phyloP scores from a whole-genome alignment of 805 yeast genomes.

The Isabelozyma rhagii region DNA sequence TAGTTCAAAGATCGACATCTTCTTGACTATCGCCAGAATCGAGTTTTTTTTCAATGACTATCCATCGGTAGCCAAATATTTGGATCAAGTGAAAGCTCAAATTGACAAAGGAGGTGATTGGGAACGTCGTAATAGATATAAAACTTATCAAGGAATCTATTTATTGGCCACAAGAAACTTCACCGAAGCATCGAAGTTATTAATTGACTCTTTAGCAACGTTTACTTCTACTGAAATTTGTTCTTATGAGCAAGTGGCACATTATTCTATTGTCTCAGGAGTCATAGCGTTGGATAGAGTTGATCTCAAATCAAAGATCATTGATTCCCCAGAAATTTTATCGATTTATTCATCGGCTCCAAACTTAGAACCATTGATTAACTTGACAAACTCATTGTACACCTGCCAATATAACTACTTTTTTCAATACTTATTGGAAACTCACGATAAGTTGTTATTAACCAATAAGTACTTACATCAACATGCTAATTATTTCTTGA shows the following conservation, averaged over 20 bases:
- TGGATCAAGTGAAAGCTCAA: slow-evolving; percentile 67
- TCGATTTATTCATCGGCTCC: slow-evolving; percentile 71
- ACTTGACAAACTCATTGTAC: slow-evolving; percentile 82
- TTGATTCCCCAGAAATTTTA: slow-evolving; percentile 92
- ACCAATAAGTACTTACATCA: slow-evolving; percentile 62
- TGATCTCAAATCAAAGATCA: slow-evolving; percentile 76
- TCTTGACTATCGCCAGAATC: slow-evolving; percentile 75
- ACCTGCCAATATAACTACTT: slow-evolving; percentile 82
- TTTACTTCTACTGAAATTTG: slow-evolving; percentile 91
- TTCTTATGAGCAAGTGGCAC: slow-evolving; percentile 85
- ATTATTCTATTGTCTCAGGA: slow-evolving; percentile 86
- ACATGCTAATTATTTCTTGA: slow-evolving; percentile 79
- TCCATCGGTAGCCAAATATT: slow-evolving; percentile 60
- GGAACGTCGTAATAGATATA: slow-evolving; percentile 95
- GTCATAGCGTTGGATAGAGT: slow-evolving; percentile 77
- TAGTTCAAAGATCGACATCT: slow-evolving; percentile 86
- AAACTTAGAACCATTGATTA: slow-evolving; percentile 73
- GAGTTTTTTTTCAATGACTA: slow-evolving; percentile 90
- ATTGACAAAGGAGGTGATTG: slow-evolving; percentile 98
- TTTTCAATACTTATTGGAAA: slow-evolving; percentile 72
- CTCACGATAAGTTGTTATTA: slow-evolving; percentile 67
- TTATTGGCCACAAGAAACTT: slow-evolving; percentile 83
- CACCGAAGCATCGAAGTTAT: slow-evolving; percentile 74
- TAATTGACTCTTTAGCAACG: slow-evolving; percentile 90
- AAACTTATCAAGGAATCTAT: slow-evolving; percentile 86